Conservation (phyloP, 176 grass and related monocot genomes). For the Elymus sibiricus region DNA sequence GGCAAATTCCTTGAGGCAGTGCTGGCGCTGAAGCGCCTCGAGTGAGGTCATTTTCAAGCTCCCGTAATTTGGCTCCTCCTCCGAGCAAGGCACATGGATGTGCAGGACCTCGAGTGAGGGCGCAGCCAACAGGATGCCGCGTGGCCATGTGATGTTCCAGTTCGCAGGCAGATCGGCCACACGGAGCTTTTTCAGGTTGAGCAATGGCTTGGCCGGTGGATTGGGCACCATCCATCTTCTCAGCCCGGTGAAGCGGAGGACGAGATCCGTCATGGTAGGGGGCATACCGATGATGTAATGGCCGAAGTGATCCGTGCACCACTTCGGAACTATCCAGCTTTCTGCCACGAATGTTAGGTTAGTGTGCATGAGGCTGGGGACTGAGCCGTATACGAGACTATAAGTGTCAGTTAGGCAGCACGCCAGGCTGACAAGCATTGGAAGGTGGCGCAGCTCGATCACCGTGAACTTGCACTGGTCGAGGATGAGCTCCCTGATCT, state of each 20-base stretch:
- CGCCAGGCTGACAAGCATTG: background rate
- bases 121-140: no score
- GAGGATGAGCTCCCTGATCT: background rate
- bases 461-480: constrained; percentile 2
- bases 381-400: background rate
- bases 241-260: background rate
- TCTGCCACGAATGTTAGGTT: background rate
- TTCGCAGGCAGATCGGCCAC: background rate
- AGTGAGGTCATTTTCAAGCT: background rate
- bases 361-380: constrained; percentile 1
- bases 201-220: background rate
- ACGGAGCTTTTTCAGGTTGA: background rate
- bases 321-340: background rate
- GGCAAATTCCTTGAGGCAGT: background rate
- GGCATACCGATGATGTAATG: background rate
- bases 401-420: background rate
- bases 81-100: background rate
- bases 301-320: background rate
- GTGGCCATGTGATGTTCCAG: background rate
- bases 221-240: background rate
- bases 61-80: background rate
- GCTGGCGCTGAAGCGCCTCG: background rate
- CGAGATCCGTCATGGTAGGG: background rate
- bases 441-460: background rate
- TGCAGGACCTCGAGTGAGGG: background rate